Evolutionary conservation across 345 rosid genomes (phyloP), one percentile per base, ranked within the genome.

Genomic region (Pistacia integerrima): DNA sequence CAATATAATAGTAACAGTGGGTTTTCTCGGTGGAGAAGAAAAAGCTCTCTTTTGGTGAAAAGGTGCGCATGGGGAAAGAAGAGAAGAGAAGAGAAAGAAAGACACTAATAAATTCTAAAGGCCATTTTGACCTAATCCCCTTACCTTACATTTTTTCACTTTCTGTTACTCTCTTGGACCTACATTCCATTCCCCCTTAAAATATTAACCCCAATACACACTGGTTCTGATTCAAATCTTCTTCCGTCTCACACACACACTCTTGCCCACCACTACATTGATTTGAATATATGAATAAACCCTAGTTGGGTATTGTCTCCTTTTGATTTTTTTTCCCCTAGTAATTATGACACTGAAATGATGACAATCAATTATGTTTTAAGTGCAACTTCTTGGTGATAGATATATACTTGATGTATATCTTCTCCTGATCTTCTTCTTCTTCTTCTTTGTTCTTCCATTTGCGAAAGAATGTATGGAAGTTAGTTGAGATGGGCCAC

Each of bases 401-500:
- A 71, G 28, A 68, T 67, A 18, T 68, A 30, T 35, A 67, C 2
- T 48, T 67, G 33, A 30, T 30, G 3, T 30, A 30, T 30, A 30
- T 30, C 33, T 30, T 30, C 33, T 30, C 33, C 1, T 30, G 33
- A 30, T 30, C 33, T 1, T 30, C 33, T 30, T 30, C 33, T 30
- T 30, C 33, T 30, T 75, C 58, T 18, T 9, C 2, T 54, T 14
- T 38, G 2, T 69, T 36, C 48, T 63, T 59, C 55, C 58, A 64
- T 8, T 57, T 70, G 76, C 72, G 67, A 81, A 70, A 75, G 78
- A 77, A 75, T 70, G 61, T 66, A 57, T 84, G 78, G 85, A 64
- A 84, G 84, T 77, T 75, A 49, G 85, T 79, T 76, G 76, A 81
- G 74, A 69, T 60, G 82, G 82, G 67, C 72, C 83, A 74, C 8